These are phyloP conservation scores for Adansonia rubrostipa DNA, from an alignment of 441 rosid species.

Conservation along the genomic window DNA sequence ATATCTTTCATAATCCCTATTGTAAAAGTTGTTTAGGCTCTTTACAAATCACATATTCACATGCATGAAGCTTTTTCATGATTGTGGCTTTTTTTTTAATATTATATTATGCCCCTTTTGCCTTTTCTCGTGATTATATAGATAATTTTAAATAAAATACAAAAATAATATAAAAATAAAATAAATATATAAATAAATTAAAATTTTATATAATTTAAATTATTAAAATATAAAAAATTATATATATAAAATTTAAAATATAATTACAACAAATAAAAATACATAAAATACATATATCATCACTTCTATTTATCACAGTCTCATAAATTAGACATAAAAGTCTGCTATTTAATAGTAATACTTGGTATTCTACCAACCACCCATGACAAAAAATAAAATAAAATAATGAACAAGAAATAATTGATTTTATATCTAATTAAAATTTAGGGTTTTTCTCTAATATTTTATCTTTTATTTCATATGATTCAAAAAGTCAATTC, in stretches of 20 bases:
- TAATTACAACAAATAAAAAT: no score
- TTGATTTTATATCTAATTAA: not conserved
- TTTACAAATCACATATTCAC: not conserved
- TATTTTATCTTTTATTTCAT: not conserved
- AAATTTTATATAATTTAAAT: no score
- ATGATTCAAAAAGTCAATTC: not conserved
- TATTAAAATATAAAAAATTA: no score
- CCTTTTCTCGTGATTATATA: not conserved
- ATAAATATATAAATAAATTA: no score
- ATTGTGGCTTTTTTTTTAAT: not conserved
- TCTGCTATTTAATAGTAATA: not conserved
- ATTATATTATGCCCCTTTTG: not conserved
- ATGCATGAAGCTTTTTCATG: not conserved
- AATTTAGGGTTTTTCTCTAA: no score
- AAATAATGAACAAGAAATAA: not conserved
- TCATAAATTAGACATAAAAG: not conserved
- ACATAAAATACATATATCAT: no score
- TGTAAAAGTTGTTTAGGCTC: not conserved
- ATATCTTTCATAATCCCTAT: not conserved
- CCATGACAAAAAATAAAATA: not conserved
- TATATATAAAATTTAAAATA: no score
- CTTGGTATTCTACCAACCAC: not conserved
- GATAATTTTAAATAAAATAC: no score
- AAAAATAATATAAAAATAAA: no score
- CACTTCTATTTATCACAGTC: no score